phyloP scores from a whole-genome alignment of 208 protist genomes.

The Acanthamoeba royreba region DNA sequence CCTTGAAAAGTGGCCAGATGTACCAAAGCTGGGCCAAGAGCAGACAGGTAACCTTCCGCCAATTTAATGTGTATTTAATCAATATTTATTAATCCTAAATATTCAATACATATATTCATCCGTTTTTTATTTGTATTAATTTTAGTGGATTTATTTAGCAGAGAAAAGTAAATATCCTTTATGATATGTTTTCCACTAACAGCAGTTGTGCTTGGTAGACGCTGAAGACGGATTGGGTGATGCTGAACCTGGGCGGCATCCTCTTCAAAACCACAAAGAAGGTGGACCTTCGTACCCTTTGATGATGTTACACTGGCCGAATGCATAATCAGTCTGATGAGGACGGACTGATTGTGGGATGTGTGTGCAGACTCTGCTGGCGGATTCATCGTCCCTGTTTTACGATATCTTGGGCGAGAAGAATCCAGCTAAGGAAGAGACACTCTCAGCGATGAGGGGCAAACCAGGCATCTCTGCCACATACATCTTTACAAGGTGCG shows the following conservation, averaged over 20 bases:
- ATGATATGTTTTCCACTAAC: neutral
- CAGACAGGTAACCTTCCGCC: neutral
- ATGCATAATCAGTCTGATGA: neutral
- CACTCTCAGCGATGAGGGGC: neutral
- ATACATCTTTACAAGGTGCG: neutral
- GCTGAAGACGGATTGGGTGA: neutral
- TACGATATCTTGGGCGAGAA: slow-evolving; percentile 16
- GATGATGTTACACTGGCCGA: neutral
- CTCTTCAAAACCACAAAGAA: slow-evolving; percentile 3
- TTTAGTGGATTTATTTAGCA: neutral
- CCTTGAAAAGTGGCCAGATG: neutral
- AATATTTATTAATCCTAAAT: too few relatives aligned
- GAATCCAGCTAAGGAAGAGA: neutral
- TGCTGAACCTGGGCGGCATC: neutral
- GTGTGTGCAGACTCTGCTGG: neutral
- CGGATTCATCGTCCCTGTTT: neutral
- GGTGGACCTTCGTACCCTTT: neutral
- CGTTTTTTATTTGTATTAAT: neutral
- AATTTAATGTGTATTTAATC: too few relatives aligned
- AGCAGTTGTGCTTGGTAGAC: neutral
- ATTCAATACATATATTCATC: too few relatives aligned
- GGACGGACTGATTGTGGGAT: too few relatives aligned
- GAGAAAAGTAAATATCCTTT: neutral
- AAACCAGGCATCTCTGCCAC: neutral
- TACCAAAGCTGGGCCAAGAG: neutral